Percentiles rank a stretch among this genome's conserved stretches.
Evolutionary conservation across 176 grass and related monocot genomes (phyloP).

Genomic region (Bonia amplexicaulis): DNA sequence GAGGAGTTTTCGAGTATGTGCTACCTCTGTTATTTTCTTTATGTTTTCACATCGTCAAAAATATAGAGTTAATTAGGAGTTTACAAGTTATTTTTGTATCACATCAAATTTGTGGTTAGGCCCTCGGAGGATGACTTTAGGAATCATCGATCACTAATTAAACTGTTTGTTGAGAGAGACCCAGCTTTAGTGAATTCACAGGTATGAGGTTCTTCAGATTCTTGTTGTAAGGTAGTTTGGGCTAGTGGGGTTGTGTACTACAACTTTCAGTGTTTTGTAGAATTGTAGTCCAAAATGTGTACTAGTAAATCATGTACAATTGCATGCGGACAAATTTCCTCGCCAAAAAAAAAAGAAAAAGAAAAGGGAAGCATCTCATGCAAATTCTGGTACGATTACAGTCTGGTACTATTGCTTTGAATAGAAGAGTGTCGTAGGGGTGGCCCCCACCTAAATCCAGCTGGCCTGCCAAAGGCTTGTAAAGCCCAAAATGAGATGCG

Average conservation of each 20-base stretch:
- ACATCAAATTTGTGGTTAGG: conserved; percentile 49
- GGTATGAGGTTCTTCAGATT: conserved; percentile 28
- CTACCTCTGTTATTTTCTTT: neutral
- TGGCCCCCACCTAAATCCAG: too few relatives aligned
- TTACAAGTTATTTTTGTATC: conserved; percentile 8
- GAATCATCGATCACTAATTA: conserved; percentile 49
- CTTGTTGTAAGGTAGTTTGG: neutral
- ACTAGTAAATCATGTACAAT: neutral
- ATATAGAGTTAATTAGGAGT: neutral
- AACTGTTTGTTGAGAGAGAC: conserved; percentile 48
- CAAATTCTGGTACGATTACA: neutral
- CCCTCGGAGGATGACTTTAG: conserved; percentile 51
- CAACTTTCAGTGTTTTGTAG: neutral
- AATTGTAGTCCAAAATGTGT: neutral
- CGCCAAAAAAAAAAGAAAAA: neutral
- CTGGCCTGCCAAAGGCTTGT: too few relatives aligned
- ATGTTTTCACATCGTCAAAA: neutral
- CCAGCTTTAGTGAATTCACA: conserved; percentile 46
- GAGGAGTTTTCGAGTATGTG: conserved; percentile 34
- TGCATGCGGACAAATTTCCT: neutral
- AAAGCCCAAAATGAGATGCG: too few relatives aligned
- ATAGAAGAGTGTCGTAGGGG: too few relatives aligned
- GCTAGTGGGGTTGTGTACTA: neutral
- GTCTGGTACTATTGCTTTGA: neutral
- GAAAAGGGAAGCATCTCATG: neutral